phyloP scores from a whole-genome alignment of 768 basidiomycete genomes.

The Lyophyllum decastes region DNA sequence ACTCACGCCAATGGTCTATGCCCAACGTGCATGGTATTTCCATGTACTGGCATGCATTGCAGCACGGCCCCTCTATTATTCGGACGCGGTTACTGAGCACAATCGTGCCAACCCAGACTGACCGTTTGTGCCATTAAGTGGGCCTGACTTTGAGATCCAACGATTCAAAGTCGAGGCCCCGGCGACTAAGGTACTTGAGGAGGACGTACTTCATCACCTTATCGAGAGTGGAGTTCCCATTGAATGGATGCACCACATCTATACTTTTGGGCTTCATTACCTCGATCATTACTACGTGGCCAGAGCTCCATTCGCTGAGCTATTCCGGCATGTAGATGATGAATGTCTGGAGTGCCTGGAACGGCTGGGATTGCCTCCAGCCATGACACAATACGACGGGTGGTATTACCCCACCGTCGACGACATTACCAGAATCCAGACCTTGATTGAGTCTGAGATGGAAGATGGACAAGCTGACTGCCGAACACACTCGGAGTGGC shows the following conservation, averaged over 20 bases:
- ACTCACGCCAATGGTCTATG: not conserved
- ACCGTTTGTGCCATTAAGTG: not conserved
- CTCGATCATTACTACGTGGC: not conserved
- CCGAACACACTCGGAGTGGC: not conserved
- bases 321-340: not conserved
- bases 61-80: not conserved
- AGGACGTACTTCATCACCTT: not conserved
- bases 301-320: not conserved
- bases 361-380: not conserved
- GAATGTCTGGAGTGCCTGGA: not conserved
- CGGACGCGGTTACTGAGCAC: not conserved
- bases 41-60: not conserved
- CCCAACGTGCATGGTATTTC: not conserved
- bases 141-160: not conserved
- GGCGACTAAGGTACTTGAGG: not conserved
- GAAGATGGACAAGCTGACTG: not conserved
- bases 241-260: not conserved
- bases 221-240: not conserved
- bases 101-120: not conserved
- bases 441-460: not conserved
- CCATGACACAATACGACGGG: not conserved
- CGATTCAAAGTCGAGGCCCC: not conserved
- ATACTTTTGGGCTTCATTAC: not conserved
- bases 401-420: not conserved
- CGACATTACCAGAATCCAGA: not conserved